Conservation (phyloP, 208 protist genomes). For the Hexamita inflata region DNA sequence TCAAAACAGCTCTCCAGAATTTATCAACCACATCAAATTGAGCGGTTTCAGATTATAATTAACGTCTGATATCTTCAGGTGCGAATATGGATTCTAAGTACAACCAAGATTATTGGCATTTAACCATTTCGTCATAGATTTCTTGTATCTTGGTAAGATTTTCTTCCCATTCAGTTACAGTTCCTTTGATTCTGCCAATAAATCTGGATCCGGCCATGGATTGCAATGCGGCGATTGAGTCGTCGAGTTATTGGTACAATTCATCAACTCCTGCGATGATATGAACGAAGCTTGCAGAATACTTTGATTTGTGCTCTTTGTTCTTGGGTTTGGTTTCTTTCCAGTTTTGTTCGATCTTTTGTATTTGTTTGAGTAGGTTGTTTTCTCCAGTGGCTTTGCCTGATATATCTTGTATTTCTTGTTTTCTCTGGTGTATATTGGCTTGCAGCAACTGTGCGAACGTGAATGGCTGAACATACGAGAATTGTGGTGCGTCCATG, state of each 20-base stretch:
- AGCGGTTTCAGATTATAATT: constrained; percentile 79
- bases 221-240: constrained; percentile 46
- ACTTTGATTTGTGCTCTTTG: constrained; percentile 14
- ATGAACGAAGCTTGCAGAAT: constrained; percentile 62
- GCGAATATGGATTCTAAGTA: constrained; percentile 63
- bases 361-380: constrained; percentile 36
- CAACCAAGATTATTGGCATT: constrained; percentile 39
- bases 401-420: constrained; percentile 68
- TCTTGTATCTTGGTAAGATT: constrained; percentile 46
- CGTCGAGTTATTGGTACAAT: constrained; percentile 65
- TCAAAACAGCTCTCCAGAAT: constrained; percentile 65
- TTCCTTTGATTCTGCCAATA: constrained; percentile 53
- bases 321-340: constrained; percentile 45
- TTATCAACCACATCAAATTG: constrained; percentile 69
- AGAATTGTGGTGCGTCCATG: constrained; percentile 39
- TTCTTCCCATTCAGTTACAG: constrained; percentile 50
- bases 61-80: constrained; percentile 63
- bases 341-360: constrained; percentile 66
- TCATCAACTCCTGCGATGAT: constrained; percentile 61
- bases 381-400: constrained; percentile 76
- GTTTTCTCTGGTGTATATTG: constrained; percentile 52
- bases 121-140: constrained; percentile 49
- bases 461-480: constrained; percentile 47
- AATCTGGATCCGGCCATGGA: constrained; percentile 72
- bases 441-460: constrained; percentile 43